Conservation (phyloP, 2,329 filamentous ascomycete genomes). For the Anthostomella pinea region DNA sequence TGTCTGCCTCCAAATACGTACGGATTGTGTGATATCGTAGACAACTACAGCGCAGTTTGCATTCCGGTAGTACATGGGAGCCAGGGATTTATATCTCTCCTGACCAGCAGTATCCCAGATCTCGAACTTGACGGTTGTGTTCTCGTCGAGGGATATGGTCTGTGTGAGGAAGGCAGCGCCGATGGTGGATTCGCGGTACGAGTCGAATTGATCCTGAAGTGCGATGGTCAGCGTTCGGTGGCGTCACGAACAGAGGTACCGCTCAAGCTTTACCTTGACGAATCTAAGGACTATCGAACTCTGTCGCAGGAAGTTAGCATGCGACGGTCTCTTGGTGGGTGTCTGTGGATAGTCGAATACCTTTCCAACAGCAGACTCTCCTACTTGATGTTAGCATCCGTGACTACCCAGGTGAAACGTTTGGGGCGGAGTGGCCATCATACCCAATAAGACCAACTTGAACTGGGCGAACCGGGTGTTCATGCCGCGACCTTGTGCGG, state of each 20-base stretch:
- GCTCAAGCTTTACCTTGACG: constrained; percentile 69
- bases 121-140: constrained; percentile 98
- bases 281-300: constrained; percentile 97
- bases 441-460: constrained; percentile 96
- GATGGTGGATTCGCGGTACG: constrained; percentile 94
- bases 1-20: too few relatives aligned
- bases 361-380: constrained; percentile 99
- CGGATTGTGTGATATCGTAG: constrained; percentile 98
- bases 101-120: constrained; percentile 99
- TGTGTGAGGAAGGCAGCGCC: constrained; percentile 98
- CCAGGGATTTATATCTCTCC: constrained; percentile 97
- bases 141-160: constrained; percentile 96
- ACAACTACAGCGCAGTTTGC: constrained; percentile 99
- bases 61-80: constrained; percentile 99
- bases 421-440: constrained; percentile 29
- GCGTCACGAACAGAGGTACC: constrained; percentile 19
- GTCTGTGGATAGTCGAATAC: constrained; percentile 43
- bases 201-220: constrained; percentile 98
- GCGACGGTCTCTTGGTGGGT: constrained; percentile 16
- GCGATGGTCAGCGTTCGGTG: constrained; percentile 7
- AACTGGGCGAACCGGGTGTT: constrained; percentile 96
- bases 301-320: constrained; percentile 44
- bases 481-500: constrained; percentile 58
- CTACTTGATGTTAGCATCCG: constrained; percentile 51
- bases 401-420: constrained; percentile 2